These are phyloP conservation scores for Penicillium sp. DNA, from an alignment of 2,329 filamentous ascomycete genomes.

Conservation along the genomic window DNA sequence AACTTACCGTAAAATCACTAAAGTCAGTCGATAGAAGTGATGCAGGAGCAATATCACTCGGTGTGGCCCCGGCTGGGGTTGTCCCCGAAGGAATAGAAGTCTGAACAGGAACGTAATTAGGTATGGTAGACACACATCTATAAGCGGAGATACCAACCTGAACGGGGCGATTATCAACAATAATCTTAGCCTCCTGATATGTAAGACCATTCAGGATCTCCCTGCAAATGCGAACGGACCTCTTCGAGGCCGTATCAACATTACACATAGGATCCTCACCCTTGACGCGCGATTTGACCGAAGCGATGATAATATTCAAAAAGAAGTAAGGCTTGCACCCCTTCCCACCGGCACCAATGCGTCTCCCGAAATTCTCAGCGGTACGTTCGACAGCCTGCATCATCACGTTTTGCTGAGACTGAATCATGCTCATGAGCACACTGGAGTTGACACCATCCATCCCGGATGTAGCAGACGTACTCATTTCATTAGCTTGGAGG, in stretches of 20 bases:
- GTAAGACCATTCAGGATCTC: slow-evolving; percentile 26
- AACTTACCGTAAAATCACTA: slow-evolving; percentile 28
- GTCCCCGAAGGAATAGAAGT: slow-evolving; percentile 13
- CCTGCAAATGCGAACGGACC: slow-evolving; percentile 26
- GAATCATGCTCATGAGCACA: slow-evolving; percentile 32
- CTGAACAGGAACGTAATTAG: slow-evolving; percentile 16
- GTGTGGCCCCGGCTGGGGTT: slow-evolving; percentile 16
- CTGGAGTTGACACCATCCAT: slow-evolving; percentile 24
- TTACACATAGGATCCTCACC: slow-evolving; percentile 30
- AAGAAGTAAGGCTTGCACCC: slow-evolving; percentile 35
- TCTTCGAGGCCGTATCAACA: slow-evolving; percentile 26
- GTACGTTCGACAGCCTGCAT: slow-evolving; percentile 32
- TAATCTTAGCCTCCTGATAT: slow-evolving; percentile 22
- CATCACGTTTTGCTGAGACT: slow-evolving; percentile 34
- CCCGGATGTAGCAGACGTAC: slow-evolving; percentile 11
- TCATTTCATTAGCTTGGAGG: slow-evolving; percentile 31
- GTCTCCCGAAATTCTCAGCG: slow-evolving; percentile 29
- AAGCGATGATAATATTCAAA: slow-evolving; percentile 29
- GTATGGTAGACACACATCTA: not conserved
- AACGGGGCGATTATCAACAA: slow-evolving; percentile 17
- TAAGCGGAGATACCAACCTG: slow-evolving; percentile 16
- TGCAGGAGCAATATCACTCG: slow-evolving; percentile 28
- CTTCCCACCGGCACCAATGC: slow-evolving; percentile 28
- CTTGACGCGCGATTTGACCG: slow-evolving; percentile 34
- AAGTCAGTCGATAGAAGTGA: slow-evolving; percentile 25